phyloP scores from a whole-genome alignment of 164 flowering plant species.

The Tinospora cordifolia region DNA sequence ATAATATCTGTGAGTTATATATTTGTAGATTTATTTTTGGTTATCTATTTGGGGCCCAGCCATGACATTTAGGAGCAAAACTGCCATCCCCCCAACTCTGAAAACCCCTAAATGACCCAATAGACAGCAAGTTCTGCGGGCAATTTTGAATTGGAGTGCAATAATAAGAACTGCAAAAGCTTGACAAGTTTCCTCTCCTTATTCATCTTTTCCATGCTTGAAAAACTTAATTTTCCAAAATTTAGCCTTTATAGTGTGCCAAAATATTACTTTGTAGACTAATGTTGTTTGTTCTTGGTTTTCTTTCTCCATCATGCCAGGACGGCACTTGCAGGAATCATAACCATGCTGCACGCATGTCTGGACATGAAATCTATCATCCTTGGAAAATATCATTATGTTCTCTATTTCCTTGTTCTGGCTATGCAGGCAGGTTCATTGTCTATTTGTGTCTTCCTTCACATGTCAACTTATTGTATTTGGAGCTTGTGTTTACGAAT shows the following conservation, averaged over 20 bases:
- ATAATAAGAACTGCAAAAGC: too few relatives aligned
- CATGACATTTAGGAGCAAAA: too few relatives aligned
- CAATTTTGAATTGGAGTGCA: too few relatives aligned
- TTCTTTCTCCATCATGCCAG: slow-evolving; percentile 26
- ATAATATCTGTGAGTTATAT: not conserved
- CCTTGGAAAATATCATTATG: slow-evolving; percentile 84
- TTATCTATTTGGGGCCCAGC: not conserved
- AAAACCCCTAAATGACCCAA: too few relatives aligned
- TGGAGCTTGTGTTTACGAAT: not conserved
- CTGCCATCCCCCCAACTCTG: too few relatives aligned
- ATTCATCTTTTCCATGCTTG: not conserved
- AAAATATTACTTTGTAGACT: not conserved
- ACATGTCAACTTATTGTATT: not conserved
- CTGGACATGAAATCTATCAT: slow-evolving; percentile 87
- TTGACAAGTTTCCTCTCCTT: not conserved
- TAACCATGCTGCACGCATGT: slow-evolving; percentile 71
- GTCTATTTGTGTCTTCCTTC: not conserved
- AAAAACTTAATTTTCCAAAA: not conserved
- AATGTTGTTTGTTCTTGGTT: not conserved
- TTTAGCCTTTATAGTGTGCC: not conserved
- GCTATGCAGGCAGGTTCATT: slow-evolving; percentile 95
- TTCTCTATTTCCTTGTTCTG: slow-evolving; percentile 76
- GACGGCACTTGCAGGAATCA: slow-evolving; percentile 82
- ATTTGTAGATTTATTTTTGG: not conserved
- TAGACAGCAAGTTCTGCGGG: too few relatives aligned